Base-by-base conservation (phyloP, 768 basidiomycete species). In the Chiua virens region DNA sequence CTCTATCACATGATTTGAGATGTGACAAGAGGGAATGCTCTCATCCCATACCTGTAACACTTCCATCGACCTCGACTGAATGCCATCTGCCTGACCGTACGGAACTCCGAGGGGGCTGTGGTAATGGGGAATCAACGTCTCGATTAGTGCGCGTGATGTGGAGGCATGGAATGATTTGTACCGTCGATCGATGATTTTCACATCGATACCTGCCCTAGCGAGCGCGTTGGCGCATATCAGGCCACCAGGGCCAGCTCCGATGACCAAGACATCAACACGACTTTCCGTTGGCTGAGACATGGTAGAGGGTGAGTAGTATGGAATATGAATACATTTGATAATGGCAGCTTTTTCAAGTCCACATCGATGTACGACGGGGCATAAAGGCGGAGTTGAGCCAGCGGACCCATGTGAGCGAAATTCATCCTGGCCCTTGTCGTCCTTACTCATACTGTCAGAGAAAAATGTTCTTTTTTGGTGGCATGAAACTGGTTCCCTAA, bases 21-120 rank as follows among this genome's bases (percentile, higher is more conserved):
- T 3, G 8, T 15, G 28, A 15, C n/a, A 8, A 1, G 17, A 42
- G 25, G 11, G 14, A 20, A 17, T 5, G 6, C 20, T 8, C 22
- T 3, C 6, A 10, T 8, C 27, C 13, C 9, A 34, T 34, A 73
- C 78, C 72, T 82, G 79, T 25, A 82, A 54, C 7, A 82, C 75
- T 57, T 82, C 81, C 44, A 79, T 72, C 2, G 80, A 80, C 23
- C 80, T 73, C 2, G 80, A 77, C 46, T 80, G 78, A 42, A 81
- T 79, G 30, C 80, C 81, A 51, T 82, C 80, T 3, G 81, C 80
- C 55, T 80, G 80, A 36, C 80, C 81, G 3, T 74, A 75, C 4
- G 68, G 50, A 20, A 80, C 70, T 48, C 66, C 72, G 3, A 27
- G 10, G 8, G 81, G 74, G 32, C 78, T 79, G 49, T 0, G 25